Evolutionary conservation across 2,329 filamentous ascomycete species (phyloP).

Genomic region (Fusarium buxicola): DNA sequence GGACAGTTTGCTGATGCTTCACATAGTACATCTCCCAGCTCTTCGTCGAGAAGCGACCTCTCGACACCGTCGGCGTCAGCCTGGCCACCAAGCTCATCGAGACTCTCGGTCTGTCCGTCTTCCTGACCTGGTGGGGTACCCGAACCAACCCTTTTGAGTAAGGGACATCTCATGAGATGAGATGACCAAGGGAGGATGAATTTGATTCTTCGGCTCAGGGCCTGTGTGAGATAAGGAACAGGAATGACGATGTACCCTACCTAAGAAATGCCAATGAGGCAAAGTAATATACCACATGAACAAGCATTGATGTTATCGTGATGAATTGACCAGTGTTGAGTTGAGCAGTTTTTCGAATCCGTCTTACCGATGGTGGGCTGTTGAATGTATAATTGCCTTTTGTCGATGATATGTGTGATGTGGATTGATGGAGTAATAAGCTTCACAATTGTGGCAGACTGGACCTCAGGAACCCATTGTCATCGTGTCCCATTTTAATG

Average conservation of each 20-base stretch:
- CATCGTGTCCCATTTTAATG: slow-evolving; percentile 47
- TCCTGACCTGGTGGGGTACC: slow-evolving; percentile 98
- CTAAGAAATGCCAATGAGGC: slow-evolving; percentile 31
- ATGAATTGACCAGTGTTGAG: no score
- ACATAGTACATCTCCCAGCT: slow-evolving; percentile 84
- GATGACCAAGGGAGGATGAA: slow-evolving; percentile 31
- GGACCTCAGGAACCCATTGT: slow-evolving; percentile 27
- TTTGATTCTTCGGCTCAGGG: slow-evolving; percentile 24
- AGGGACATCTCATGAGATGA: slow-evolving; percentile 44
- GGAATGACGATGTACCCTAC: slow-evolving; percentile 34
- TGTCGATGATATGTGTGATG: neutral
- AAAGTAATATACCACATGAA: slow-evolving; percentile 39
- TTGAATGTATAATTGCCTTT: neutral
- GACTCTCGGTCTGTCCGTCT: slow-evolving; percentile 89
- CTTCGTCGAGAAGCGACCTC: slow-evolving; percentile 89
- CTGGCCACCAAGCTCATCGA: slow-evolving; percentile 87
- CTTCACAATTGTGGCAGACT: slow-evolving; percentile 10
- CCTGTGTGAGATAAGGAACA: slow-evolving; percentile 37
- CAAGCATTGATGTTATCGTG: neutral
- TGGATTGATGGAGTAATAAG: neutral
- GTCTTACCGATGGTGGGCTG: neutral
- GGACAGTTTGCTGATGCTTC: slow-evolving; percentile 9
- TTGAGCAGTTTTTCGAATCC: no score
- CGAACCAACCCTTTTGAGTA: slow-evolving; percentile 92
- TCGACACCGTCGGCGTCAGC: slow-evolving; percentile 90